phyloP scores from a whole-genome alignment of 306 rosid species.

The Coriaria nepalensis region DNA sequence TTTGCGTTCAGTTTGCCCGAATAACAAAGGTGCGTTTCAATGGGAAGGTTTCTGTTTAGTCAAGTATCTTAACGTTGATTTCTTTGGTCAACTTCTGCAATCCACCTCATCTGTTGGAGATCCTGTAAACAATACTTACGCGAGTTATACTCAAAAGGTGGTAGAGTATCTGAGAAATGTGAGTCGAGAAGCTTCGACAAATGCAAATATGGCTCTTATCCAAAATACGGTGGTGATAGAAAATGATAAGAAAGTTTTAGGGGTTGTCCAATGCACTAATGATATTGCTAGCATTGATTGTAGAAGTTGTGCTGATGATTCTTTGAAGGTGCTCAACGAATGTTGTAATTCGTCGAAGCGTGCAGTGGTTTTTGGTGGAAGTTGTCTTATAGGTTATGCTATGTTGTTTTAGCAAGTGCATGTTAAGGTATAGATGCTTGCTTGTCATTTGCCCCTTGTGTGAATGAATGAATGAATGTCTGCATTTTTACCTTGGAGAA shows the following conservation, averaged over 20 bases:
- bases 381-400: too few species aligned
- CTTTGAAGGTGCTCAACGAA: not conserved
- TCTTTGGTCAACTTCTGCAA: not conserved
- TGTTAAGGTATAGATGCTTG: too few species aligned
- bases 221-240: not conserved
- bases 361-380: constrained; percentile 1
- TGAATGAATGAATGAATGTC: too few species aligned
- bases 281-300: constrained; percentile 3
- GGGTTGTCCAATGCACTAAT: constrained; percentile 2
- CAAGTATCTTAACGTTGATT: not conserved
- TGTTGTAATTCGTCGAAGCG: constrained; percentile 3
- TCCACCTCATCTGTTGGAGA: not conserved
- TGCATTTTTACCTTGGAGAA: too few species aligned
- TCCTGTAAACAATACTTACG: not conserved
- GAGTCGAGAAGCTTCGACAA: not conserved
- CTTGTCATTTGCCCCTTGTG: too few species aligned
- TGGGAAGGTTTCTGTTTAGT: not conserved
- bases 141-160: not conserved
- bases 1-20: not conserved
- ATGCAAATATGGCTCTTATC: not conserved
- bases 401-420: too few species aligned
- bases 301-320: not conserved
- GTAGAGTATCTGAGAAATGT: not conserved
- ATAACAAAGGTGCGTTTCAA: not conserved
- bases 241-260: not conserved